These are phyloP conservation scores for Penicillium dipodomyicola DNA, from an alignment of 495 filamentous ascomycete species.

Conservation along the genomic window DNA sequence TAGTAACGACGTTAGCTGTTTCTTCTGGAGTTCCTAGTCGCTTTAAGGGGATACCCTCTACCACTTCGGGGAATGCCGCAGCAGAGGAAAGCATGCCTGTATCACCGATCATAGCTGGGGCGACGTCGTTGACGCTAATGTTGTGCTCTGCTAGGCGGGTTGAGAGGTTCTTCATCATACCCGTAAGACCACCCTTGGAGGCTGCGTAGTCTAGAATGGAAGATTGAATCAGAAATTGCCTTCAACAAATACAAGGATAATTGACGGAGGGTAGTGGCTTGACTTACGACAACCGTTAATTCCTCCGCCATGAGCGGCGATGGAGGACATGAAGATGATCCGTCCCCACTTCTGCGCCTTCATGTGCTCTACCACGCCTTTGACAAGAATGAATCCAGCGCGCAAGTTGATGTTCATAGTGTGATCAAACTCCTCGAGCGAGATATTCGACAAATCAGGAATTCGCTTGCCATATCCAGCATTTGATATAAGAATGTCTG, in stretches of 20 bases:
- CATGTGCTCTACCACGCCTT: slow-evolving; percentile 66
- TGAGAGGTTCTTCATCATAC: slow-evolving; percentile 65
- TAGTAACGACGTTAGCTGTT: slow-evolving; percentile 63
- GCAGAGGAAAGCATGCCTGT: slow-evolving; percentile 64
- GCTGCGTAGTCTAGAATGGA: slow-evolving; percentile 57
- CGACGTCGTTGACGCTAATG: slow-evolving; percentile 74
- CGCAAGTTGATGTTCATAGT: slow-evolving; percentile 65
- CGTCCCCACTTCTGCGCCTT: slow-evolving; percentile 60
- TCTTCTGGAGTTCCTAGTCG: slow-evolving; percentile 63
- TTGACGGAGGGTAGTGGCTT: not conserved
- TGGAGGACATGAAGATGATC: slow-evolving; percentile 66
- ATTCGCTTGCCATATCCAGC: slow-evolving; percentile 54
- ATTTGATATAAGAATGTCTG: slow-evolving; percentile 63
- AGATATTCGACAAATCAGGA: slow-evolving; percentile 49
- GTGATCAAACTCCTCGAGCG: slow-evolving; percentile 63
- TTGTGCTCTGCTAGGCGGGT: slow-evolving; percentile 57
- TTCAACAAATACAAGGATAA: not conserved
- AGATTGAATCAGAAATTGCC: not conserved
- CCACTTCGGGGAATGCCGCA: slow-evolving; percentile 54
- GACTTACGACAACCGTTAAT: slow-evolving; percentile 62
- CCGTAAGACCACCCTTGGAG: slow-evolving; percentile 62
- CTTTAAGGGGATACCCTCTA: slow-evolving; percentile 57
- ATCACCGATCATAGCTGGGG: slow-evolving; percentile 71
- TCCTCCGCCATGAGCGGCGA: slow-evolving; percentile 63
- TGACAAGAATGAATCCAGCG: slow-evolving; percentile 62